Evolutionary conservation across 495 filamentous ascomycete species (phyloP).

Genomic region (Elasticomyces elasticus): DNA sequence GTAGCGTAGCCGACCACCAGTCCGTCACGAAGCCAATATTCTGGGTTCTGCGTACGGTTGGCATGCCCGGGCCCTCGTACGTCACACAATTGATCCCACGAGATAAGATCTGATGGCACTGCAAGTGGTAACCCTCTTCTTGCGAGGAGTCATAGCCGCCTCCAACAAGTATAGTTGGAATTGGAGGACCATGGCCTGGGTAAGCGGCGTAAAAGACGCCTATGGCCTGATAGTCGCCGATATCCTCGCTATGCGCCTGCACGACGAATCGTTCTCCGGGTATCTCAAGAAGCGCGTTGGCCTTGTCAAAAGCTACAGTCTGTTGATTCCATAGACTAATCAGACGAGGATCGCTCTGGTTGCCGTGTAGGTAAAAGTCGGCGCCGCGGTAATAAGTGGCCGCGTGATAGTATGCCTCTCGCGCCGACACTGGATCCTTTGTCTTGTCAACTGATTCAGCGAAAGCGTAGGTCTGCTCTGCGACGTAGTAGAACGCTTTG

Average conservation of each 20-base stretch:
- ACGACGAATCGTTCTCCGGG: conserved; percentile 33
- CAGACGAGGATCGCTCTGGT: conserved; percentile 30
- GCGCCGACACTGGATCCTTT: conserved; percentile 11
- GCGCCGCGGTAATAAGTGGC: conserved; percentile 32
- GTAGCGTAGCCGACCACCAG: conserved; percentile 39
- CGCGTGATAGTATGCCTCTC: conserved; percentile 31
- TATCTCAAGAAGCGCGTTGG: conserved; percentile 24
- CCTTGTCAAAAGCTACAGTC: conserved; percentile 14
- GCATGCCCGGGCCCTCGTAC: conserved; percentile 44
- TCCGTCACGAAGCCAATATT: conserved; percentile 40
- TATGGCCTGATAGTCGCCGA: conserved; percentile 15
- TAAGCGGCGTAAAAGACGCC: conserved; percentile 13
- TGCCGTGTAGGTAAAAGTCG: conserved; percentile 38
- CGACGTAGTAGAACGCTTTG: conserved; percentile 29
- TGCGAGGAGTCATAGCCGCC: conserved; percentile 38
- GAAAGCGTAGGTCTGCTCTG: conserved; percentile 14
- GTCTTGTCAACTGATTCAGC: conserved; percentile 3
- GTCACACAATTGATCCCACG: conserved; percentile 39
- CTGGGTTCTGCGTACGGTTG: conserved; percentile 37
- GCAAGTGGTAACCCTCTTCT: conserved; percentile 38
- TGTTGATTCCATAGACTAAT: conserved; percentile 7
- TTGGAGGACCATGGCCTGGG: not conserved
- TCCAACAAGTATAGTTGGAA: conserved; percentile 33
- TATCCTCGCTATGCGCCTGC: conserved; percentile 27
- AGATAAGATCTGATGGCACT: conserved; percentile 29